Conservation (phyloP, 2,329 filamentous ascomycete genomes). For the Phyllosticta capitalensis region DNA sequence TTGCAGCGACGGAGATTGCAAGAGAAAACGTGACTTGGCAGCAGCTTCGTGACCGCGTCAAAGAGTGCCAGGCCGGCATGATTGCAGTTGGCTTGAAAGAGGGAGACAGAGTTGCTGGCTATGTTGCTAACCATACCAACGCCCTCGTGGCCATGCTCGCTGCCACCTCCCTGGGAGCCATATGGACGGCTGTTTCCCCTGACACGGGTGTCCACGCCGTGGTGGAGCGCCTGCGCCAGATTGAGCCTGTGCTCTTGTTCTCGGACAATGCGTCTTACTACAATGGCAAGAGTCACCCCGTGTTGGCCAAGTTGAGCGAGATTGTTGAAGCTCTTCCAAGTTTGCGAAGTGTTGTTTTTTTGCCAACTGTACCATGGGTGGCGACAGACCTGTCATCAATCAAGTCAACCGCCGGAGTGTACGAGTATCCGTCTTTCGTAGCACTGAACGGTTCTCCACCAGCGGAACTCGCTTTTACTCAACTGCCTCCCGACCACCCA, state of each 20-base stretch:
- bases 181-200: slow-evolving; percentile 90
- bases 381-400: slow-evolving; percentile 32
- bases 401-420: slow-evolving; percentile 17
- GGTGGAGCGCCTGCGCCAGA: slow-evolving; percentile 76
- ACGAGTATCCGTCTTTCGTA: slow-evolving; percentile 24
- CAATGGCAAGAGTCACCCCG: slow-evolving; percentile 83
- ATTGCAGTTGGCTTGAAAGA: slow-evolving; percentile 53
- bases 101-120: slow-evolving; percentile 57
- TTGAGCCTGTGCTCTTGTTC: slow-evolving; percentile 73
- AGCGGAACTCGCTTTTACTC: slow-evolving; percentile 50
- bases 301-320: slow-evolving; percentile 66
- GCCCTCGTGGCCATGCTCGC: slow-evolving; percentile 83
- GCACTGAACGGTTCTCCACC: slow-evolving; percentile 23
- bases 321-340: slow-evolving; percentile 59
- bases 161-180: slow-evolving; percentile 68
- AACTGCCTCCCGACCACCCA: slow-evolving; percentile 75
- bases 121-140: slow-evolving; percentile 82
- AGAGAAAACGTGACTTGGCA: slow-evolving; percentile 65
- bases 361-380: slow-evolving; percentile 51
- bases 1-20: slow-evolving; percentile 68
- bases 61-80: slow-evolving; percentile 61
- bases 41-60: slow-evolving; percentile 68
- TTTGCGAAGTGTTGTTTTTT: slow-evolving; percentile 62
- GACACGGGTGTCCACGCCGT: slow-evolving; percentile 90
- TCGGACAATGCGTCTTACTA: slow-evolving; percentile 83